phyloP scores from a whole-genome alignment of 106 monocot genomes.

The Ottelia alismoides region DNA sequence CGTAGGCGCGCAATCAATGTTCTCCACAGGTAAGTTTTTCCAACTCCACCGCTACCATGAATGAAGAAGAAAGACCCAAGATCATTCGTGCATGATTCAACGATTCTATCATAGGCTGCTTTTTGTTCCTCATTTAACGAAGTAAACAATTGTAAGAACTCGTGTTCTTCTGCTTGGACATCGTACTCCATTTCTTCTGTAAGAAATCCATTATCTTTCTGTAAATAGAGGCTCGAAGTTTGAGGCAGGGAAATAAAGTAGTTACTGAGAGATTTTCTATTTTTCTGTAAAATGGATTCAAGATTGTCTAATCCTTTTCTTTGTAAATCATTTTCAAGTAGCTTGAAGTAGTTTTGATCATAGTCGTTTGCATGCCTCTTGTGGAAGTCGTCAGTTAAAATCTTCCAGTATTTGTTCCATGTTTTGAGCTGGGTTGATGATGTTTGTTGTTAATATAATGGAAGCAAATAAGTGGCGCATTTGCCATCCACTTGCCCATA shows the following conservation, averaged over 20 bases:
- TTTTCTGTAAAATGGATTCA: not conserved
- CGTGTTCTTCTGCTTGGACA: not conserved
- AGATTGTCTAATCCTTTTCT: too few species aligned
- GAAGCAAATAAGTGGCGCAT: not conserved
- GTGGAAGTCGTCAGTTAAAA: not conserved
- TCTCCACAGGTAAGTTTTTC: not conserved
- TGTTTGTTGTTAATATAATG: not conserved
- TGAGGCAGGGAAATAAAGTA: too few species aligned
- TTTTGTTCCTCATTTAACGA: not conserved
- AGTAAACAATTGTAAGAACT: not conserved
- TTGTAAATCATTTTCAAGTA: too few species aligned
- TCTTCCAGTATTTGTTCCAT: not conserved
- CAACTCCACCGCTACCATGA: not conserved
- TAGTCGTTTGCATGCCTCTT: not conserved
- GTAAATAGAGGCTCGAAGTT: too few species aligned
- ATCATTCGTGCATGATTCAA: not conserved
- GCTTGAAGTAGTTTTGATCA: too few species aligned
- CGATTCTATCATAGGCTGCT: not conserved
- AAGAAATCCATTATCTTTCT: not conserved
- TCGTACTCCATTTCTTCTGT: not conserved
- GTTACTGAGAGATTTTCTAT: too few species aligned
- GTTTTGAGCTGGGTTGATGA: not conserved
- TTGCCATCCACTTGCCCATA: not conserved
- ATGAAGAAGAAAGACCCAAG: not conserved
- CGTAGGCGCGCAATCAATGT: not conserved